phyloP scores from a whole-genome alignment of 257 asterid species.

The Fraxinus anomala region DNA sequence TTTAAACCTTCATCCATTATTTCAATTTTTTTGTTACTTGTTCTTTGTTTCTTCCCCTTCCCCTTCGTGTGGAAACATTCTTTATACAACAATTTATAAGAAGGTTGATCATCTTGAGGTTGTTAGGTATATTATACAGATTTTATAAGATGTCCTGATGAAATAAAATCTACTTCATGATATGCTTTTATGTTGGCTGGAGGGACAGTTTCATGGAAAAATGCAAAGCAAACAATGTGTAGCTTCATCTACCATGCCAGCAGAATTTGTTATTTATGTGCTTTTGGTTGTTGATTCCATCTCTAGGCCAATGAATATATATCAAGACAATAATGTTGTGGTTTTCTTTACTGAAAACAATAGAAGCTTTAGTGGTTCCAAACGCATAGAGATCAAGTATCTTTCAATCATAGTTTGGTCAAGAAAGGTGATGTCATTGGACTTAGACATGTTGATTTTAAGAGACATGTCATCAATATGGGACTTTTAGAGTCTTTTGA shows the following conservation, averaged over 20 bases:
- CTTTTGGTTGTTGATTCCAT: not conserved
- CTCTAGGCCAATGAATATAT: not conserved
- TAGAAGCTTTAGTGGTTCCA: not conserved
- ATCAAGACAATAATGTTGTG: not conserved
- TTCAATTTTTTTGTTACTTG: too few relatives aligned
- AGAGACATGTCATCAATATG: not conserved
- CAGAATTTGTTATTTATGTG: not conserved
- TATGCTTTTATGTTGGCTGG: not conserved
- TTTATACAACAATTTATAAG: not conserved
- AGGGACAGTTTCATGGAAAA: not conserved
- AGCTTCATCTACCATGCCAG: not conserved
- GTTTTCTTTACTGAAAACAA: slow-evolving; percentile 5
- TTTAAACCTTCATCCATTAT: too few relatives aligned
- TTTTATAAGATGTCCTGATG: not conserved
- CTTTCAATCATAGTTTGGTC: not conserved
- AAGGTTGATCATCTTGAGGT: not conserved
- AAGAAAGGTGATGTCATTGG: not conserved
- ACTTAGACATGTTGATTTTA: not conserved
- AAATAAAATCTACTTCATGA: slow-evolving; percentile 1
- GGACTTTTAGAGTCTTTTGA: not conserved
- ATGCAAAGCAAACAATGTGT: not conserved
- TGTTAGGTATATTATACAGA: not conserved
- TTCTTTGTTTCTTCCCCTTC: too few relatives aligned
- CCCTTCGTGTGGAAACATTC: too few relatives aligned
- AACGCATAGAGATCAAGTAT: not conserved